Evolutionary conservation across 2,329 filamentous ascomycete species (phyloP), one percentile per base, ranked within the genome.

Genomic region (Stemphylium vesicarium): DNA sequence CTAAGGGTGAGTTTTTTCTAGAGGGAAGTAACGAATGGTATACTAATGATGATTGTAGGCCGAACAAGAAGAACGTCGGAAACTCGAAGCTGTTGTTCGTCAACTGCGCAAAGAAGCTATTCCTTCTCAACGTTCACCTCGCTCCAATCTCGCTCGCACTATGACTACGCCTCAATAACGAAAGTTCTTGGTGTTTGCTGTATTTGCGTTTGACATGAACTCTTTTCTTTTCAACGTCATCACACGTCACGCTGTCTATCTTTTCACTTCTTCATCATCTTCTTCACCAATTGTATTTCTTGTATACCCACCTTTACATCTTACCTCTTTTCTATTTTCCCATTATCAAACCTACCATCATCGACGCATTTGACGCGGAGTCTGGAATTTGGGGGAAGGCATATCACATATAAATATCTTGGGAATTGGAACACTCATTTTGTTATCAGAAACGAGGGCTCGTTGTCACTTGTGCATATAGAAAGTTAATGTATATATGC

Each of bases 31-130:
- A 39, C 0, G 1, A 4, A 20, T 4, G 35, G 26, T 70, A 74
- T 68, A 73, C 60, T 36, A 52, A 18, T 29, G 29, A 31, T 46
- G 45, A 11, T 29, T 26, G 10, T 63, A 91, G 88, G 82, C 81
- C 57, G 88, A 91, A 74, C 88, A 91, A 81, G 87, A 89, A 75
- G 87, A 90, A 76, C 81, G 88, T 41, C 82, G 86, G 44, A 82
- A 82, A 69, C 76, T 90, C n/a, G 88, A 91, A 76, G 80, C 81
- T 37, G 77, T 88, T 56, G 75, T 91, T 26, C 82, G 88, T 40
- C 78, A 78, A 15, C 63, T 85, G 48, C 77, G 78, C 47, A 80
- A 78, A 59, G 78, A 80, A 16, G 68, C 73, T 8, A 52, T 55
- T 8, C 57, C 59, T 1, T 16, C 33, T 16, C n/a, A 15, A 10